These are phyloP conservation scores for Rhinocladiella mackenziei DNA, from an alignment of 2,329 filamentous ascomycete species.

Conservation along the genomic window DNA sequence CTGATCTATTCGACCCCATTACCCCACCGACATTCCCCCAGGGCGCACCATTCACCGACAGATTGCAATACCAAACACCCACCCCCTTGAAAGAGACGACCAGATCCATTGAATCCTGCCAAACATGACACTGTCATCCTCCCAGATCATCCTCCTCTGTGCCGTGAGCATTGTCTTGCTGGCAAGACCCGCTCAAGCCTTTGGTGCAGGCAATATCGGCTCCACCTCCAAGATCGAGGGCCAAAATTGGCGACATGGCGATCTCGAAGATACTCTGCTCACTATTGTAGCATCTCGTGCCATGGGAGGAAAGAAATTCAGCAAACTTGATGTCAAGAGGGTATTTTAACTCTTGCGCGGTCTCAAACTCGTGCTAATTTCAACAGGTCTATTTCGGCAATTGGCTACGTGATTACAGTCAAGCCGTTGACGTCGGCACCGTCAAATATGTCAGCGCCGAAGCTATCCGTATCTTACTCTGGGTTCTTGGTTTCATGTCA, in stretches of 20 bases:
- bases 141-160: constrained; percentile 25
- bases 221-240: constrained; percentile 76
- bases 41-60: no score
- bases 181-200: constrained; percentile 66
- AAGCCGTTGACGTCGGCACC: constrained; percentile 88
- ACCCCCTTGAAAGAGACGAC: background rate
- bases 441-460: constrained; percentile 87
- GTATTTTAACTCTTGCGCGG: constrained; percentile 16
- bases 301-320: constrained; percentile 73
- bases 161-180: constrained; percentile 54
- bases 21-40: no score
- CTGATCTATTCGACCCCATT: no score
- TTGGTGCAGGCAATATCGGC: constrained; percentile 82
- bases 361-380: background rate
- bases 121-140: constrained; percentile 27
- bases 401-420: constrained; percentile 90
- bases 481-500: constrained; percentile 83
- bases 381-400: constrained; percentile 87
- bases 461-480: constrained; percentile 83
- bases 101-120: background rate
- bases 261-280: constrained; percentile 88
- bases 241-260: constrained; percentile 83
- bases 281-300: constrained; percentile 63
- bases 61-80: background rate
- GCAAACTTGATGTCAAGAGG: constrained; percentile 73